Conservation (phyloP, 2,329 filamentous ascomycete genomes). For the Sclerotiophoma versabilis region DNA sequence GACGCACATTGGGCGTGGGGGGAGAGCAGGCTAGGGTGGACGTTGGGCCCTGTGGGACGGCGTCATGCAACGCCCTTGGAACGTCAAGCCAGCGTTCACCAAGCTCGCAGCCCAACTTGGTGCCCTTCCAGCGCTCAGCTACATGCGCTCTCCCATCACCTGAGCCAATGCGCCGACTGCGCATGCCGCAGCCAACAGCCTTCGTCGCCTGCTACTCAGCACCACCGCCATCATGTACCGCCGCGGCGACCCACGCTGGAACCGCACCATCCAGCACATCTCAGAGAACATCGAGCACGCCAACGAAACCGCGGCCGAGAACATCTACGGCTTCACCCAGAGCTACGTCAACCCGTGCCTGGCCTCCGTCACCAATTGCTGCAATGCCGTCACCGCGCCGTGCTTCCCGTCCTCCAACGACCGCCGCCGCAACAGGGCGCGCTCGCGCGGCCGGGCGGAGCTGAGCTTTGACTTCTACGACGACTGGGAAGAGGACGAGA, state of each 20-base stretch:
- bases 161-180: slow-evolving; percentile 11
- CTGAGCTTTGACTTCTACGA: slow-evolving; percentile 97
- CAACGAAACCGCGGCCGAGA: slow-evolving; percentile 89
- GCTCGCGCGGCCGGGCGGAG: slow-evolving; percentile 70
- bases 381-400: slow-evolving; percentile 73
- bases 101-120: slow-evolving; percentile 5
- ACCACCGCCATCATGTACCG: slow-evolving; percentile 60
- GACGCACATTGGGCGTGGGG: neutral
- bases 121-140: slow-evolving; percentile 7
- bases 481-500: slow-evolving; percentile 82
- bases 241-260: slow-evolving; percentile 80
- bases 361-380: slow-evolving; percentile 67
- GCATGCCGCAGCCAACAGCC: slow-evolving; percentile 1
- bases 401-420: slow-evolving; percentile 79
- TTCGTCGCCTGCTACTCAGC: neutral
- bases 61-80: slow-evolving; percentile 3
- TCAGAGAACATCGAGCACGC: slow-evolving; percentile 88
- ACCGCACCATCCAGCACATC: slow-evolving; percentile 92
- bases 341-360: slow-evolving; percentile 85
- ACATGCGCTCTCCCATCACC: slow-evolving; percentile 38
- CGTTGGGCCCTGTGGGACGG: neutral
- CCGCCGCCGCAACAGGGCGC: slow-evolving; percentile 71
- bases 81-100: neutral
- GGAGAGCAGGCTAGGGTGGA: slow-evolving; percentile 2
- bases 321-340: slow-evolving; percentile 88